phyloP scores from a whole-genome alignment of 805 yeast species.

The Huiozyma naganishii region DNA sequence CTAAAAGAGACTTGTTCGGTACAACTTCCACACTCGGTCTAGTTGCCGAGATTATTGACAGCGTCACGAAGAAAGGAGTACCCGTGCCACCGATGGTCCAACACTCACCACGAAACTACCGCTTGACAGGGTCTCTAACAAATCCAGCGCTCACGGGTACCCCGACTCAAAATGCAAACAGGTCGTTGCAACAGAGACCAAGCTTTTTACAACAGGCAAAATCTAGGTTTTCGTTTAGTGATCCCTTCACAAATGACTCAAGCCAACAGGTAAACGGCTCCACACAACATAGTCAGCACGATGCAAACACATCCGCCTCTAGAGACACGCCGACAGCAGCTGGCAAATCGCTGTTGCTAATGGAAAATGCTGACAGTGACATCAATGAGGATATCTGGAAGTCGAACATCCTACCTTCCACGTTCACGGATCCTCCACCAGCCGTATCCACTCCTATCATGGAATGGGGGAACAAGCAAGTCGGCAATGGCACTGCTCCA shows the following conservation, averaged over 20 bases:
- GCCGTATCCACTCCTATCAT: slow-evolving; percentile 22
- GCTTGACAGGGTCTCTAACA: slow-evolving; percentile 1
- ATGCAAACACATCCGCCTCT: background rate
- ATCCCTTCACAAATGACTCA: slow-evolving; percentile 34
- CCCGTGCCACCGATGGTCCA: slow-evolving; percentile 6
- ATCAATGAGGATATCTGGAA: slow-evolving; percentile 28
- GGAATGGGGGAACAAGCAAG: slow-evolving; percentile 19
- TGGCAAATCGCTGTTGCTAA: slow-evolving; percentile 29
- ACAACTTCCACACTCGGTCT: slow-evolving; percentile 31
- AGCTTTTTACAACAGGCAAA: slow-evolving; percentile 26
- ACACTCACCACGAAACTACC: slow-evolving; percentile 8
- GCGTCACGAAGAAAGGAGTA: slow-evolving; percentile 13
- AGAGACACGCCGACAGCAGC: slow-evolving; percentile 13
- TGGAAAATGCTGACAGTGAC: slow-evolving; percentile 26
- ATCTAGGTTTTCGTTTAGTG: slow-evolving; percentile 46
- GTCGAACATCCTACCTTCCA: slow-evolving; percentile 20
- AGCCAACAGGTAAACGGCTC: slow-evolving; percentile 4
- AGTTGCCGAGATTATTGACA: slow-evolving; percentile 30
- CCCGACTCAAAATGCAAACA: slow-evolving; percentile 6
- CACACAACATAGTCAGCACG: background rate
- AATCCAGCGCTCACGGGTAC: background rate
- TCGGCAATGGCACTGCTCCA: background rate
- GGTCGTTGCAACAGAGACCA: slow-evolving; percentile 5
- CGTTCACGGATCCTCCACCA: slow-evolving; percentile 6
- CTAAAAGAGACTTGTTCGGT: slow-evolving; percentile 34